Base-by-base conservation (phyloP, 2,329 filamentous ascomycete species). In the Ambrosiella beaveri region DNA sequence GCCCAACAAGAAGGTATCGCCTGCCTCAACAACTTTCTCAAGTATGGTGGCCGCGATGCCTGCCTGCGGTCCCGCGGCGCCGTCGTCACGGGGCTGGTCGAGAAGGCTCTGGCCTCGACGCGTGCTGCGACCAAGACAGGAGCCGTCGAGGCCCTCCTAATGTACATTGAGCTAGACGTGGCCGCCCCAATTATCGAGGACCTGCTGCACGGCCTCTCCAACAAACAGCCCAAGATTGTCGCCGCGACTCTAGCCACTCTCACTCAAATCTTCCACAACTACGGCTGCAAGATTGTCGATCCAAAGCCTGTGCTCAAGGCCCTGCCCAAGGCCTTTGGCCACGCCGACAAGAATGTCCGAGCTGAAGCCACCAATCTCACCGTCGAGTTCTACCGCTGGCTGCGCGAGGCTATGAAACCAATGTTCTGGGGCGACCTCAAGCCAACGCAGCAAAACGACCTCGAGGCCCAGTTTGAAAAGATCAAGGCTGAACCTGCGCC, bases 401-500 rank as follows among this genome's bases (percentile, higher is more conserved):
- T 98, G 39, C 86, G 91, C 64, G 93, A 98, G 63, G 91, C 91
- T 9, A 96, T 98, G 83, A 98, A 98, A 69, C 88, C 91, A 41
- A 85, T 97, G 71, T 97, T 98, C 69, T 98, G 93, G 90, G 82
- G 79, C 50, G 93, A 98, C 60, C 71, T 98, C 61, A 98, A 98
- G 69, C 86, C 91, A 0, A 91, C 95, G 0, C 93, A 98, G 67
- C 93, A 98, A 69, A 82, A 84, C 62, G 94, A 98, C 66, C 73
- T 98, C 59, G 94, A 98, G 66, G 86, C 90, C 44, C 79, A 95
- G 54, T 98, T 98, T 63, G 93, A 97, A 65, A 89, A 88, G 65
- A 80, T 96, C 67, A 96, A 95, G 68, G 79, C 87, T 39, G 91
- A 97, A 63, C 80, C 86, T 0, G 65, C 85, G 2, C 88, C 93